Evolutionary conservation across 306 rosid genomes (phyloP).

Genomic region (Sicyos edulis): DNA sequence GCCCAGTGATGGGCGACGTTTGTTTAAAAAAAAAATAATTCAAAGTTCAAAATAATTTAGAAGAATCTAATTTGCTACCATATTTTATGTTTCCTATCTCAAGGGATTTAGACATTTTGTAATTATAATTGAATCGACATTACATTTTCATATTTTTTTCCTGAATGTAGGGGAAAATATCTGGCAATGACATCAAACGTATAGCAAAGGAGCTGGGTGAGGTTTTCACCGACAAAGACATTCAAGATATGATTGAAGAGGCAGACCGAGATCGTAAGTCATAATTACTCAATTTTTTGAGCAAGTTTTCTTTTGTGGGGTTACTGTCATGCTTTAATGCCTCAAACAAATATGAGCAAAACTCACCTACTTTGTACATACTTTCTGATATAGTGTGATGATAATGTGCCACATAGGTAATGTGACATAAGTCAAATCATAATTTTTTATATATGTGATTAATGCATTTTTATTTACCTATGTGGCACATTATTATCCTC

Average conservation of each 20-base stretch:
- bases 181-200: constrained; percentile 61
- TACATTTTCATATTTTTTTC: constrained; percentile 9
- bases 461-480: too few relatives aligned
- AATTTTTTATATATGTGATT: too few relatives aligned
- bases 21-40: too few relatives aligned
- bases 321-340: constrained; percentile 1
- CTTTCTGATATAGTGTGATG: too few relatives aligned
- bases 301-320: constrained; percentile 5
- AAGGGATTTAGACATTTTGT: neutral
- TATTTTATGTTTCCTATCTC: neutral
- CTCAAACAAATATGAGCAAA: neutral
- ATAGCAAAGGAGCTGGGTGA: constrained; percentile 62
- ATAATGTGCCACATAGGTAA: too few relatives aligned
- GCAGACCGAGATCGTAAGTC: constrained; percentile 66
- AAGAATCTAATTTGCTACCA: neutral
- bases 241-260: constrained; percentile 56
- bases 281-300: constrained; percentile 18
- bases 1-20: too few relatives aligned
- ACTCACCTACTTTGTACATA: too few relatives aligned
- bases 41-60: neutral
- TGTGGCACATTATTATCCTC: too few relatives aligned
- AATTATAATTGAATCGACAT: neutral
- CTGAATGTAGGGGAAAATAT: constrained; percentile 72
- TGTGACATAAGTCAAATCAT: too few relatives aligned
- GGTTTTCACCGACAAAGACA: constrained; percentile 48